A percentile compares a stretch with the other conserved stretches of the same genome.
Evolutionary conservation across 495 filamentous ascomycete species (phyloP).

Genomic region (Sordaria brevicollis): DNA sequence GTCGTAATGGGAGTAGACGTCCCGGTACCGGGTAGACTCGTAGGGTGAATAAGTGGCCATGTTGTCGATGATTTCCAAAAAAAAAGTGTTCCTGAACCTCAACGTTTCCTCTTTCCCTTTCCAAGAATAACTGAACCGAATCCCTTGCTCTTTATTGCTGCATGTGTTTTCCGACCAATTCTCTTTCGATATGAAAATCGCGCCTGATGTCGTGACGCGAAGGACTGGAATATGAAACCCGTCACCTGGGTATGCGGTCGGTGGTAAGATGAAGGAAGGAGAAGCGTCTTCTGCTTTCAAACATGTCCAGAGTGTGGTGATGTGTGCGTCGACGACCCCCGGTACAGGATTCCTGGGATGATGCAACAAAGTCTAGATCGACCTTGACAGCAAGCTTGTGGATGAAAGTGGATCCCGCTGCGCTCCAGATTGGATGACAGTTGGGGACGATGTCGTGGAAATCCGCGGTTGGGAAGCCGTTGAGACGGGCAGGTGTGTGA

Average conservation of each 20-base stretch:
- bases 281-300: conserved; percentile 37
- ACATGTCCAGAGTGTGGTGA: conserved; percentile 37
- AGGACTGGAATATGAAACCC: conserved; percentile 36
- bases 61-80: conserved; percentile 23
- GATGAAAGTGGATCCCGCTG: conserved; percentile 18
- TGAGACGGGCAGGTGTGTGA: not conserved
- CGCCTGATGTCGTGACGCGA: conserved; percentile 38
- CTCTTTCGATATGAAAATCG: conserved; percentile 15
- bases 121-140: conserved; percentile 8
- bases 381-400: conserved; percentile 19
- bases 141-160: conserved; percentile 9
- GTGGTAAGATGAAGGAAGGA: conserved; percentile 38
- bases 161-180: conserved; percentile 10
- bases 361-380: conserved; percentile 22
- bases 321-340: conserved; percentile 20
- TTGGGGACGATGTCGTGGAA: conserved; percentile 12
- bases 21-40: conserved; percentile 28
- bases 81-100: conserved; percentile 9
- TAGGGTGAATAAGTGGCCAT: conserved; percentile 40
- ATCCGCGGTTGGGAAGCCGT: conserved; percentile 5
- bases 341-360: conserved; percentile 10
- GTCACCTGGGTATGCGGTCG: conserved; percentile 49
- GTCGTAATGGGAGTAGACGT: conserved; percentile 27
- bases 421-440: conserved; percentile 19
- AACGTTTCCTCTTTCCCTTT: conserved; percentile 9